Base-by-base conservation (phyloP, 2,329 filamentous ascomycete species). In the Periglandula ipomoeae region DNA sequence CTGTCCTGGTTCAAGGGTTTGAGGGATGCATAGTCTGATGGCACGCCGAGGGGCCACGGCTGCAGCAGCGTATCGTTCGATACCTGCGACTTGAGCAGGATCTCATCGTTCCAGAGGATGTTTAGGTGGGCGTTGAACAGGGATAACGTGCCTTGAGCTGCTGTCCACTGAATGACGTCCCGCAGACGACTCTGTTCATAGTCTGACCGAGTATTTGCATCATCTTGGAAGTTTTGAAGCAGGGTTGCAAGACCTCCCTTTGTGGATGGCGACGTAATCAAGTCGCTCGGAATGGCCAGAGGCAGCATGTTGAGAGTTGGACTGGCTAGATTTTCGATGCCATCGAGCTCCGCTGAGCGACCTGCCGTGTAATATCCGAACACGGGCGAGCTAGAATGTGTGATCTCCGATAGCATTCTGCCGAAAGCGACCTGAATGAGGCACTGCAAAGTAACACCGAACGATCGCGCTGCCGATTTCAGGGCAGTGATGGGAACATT, bases 171-270 rank as follows among this genome's bases (percentile, higher is more conserved):
- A 13, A 49, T 41, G 19, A 39, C 47, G 32, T 49, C 39, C 7
- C 27, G 30, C 39, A 49, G 40, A 35, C 50, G 41, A 15, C 43
- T 49, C 45, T 52, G 47, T 39, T 52, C 50, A 38, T 39, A 43
- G 47, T 19, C 46, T 6, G 47, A 30, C 5, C 43, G 42, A 40
- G 46, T 19, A 34, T 39, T 30, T 2, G 46, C 22, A 2, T 13
- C 2, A 7, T 38, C 38, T 26, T 52, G 50, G 19, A 51, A 44
- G 7, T 19, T 17, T 26, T 40, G 43, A 5, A 51, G 43, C 9
- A 24, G 40, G 1, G 3, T 20, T 19, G 17, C 17, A 5, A 39
- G 37, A 20, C 19, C 20, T 39, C 3, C 13, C 37, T 20, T 20
- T 20, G 13, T 17, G 8, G 19, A n/a, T 19, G 8, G n/a, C 4